Percentiles rank a stretch among this genome's conserved stretches.
phyloP scores from a whole-genome alignment of 176 grass and related monocot species.

The Guadua angustifolia region DNA sequence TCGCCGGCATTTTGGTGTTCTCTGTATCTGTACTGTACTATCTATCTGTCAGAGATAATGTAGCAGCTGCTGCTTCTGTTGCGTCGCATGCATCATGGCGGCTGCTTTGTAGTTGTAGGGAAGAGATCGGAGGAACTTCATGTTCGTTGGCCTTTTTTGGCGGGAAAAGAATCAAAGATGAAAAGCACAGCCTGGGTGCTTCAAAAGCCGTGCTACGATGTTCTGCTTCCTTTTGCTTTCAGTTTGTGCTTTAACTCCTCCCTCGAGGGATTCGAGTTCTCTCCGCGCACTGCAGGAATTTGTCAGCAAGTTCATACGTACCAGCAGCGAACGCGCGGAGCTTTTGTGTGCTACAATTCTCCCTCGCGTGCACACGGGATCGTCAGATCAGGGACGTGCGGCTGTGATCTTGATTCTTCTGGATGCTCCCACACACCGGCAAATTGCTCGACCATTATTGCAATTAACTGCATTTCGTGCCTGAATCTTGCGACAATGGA shows the following conservation, averaged over 20 bases:
- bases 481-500: not conserved
- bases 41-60: not conserved
- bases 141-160: slow-evolving; percentile 46
- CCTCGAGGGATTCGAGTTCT: slow-evolving; percentile 34
- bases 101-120: slow-evolving; percentile 51
- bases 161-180: slow-evolving; percentile 54
- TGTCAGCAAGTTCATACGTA: not conserved
- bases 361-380: not conserved
- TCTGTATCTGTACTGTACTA: slow-evolving; percentile 21
- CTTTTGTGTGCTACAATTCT: not conserved
- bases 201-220: slow-evolving; percentile 31
- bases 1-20: not conserved
- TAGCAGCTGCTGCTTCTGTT: not conserved
- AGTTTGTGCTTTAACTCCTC: slow-evolving; percentile 27
- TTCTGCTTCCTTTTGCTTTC: slow-evolving; percentile 35
- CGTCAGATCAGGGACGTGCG: not conserved
- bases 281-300: slow-evolving; percentile 41
- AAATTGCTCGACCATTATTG: not conserved
- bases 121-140: not conserved
- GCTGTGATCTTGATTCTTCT: not conserved
- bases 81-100: not conserved
- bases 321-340: not conserved
- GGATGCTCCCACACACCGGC: not conserved
- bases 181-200: slow-evolving; percentile 20
- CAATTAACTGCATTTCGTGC: not conserved